These are phyloP conservation scores for Boletus fagicola DNA, from an alignment of 768 basidiomycete species.

Conservation along the genomic window DNA sequence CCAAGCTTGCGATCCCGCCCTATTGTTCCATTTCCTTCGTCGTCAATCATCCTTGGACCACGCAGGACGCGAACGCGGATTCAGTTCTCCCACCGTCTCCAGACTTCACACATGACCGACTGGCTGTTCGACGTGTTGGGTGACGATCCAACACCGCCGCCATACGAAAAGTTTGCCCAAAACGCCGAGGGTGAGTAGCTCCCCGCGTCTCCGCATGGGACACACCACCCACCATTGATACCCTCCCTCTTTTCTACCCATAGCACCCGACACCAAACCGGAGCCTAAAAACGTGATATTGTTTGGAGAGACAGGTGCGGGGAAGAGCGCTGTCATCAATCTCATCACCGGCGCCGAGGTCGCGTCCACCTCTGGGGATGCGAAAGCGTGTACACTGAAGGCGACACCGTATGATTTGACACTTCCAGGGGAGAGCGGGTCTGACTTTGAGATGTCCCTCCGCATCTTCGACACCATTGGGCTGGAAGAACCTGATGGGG, in stretches of 20 bases:
- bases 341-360: not conserved
- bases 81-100: not conserved
- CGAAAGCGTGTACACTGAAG: not conserved
- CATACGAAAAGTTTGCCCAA: not conserved
- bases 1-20: not conserved
- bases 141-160: not conserved
- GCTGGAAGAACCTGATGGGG: not conserved
- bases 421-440: not conserved
- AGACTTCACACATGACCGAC: not conserved
- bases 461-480: constrained; percentile 2
- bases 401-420: not conserved
- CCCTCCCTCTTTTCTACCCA: too few species aligned
- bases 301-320: constrained; percentile 7
- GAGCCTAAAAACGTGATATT: not conserved
- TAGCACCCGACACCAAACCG: not conserved
- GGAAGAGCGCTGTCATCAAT: constrained; percentile 6
- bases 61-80: not conserved
- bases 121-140: not conserved
- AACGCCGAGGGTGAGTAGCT: not conserved
- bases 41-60: not conserved
- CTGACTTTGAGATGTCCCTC: not conserved
- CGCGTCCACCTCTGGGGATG: not conserved
- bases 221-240: not conserved
- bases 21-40: not conserved
- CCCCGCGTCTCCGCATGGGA: not conserved